Evolutionary conservation across 2,329 filamentous ascomycete genomes (phyloP), one percentile per base, ranked within the genome.

Genomic region (Cladorrhinum sp.): DNA sequence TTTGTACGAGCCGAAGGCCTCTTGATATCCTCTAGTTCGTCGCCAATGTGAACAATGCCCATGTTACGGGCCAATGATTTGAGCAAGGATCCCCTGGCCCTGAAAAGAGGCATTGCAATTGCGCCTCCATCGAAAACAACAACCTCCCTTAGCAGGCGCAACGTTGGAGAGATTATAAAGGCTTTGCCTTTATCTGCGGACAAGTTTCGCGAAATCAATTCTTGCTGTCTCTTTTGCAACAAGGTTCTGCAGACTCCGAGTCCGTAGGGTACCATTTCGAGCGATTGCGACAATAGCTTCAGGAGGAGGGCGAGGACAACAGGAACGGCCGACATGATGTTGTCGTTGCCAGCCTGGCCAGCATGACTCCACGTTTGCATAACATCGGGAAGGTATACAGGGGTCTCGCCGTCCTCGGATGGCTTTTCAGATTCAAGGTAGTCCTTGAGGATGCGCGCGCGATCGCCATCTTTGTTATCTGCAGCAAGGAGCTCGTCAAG

Each of bases 351-450:
- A 65, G 86, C 85, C 72, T 91, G 87, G 27, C 86, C 86, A 3
- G 90, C 92, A 76, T 90, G 92, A 52, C 86, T 87, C 93, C 93
- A 98, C 61, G 87, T 92, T 68, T 96, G 90, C 76, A 96, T 90
- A 41, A 98, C 77, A 68, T 96, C 91, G 1, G 83, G 77, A 27
- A 98, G 83, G 67, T 88, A 91, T 23, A 87, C 79, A 6, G 83
- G 78, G 57, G 84, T 80, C 56, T 84, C 82, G 38, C 86, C 84
- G 45, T 76, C 80, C 59, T 79, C 76, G 58, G 74, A 73, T 1
- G 83, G 81, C 66, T 79, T 81, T 58, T 81, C 76, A 7, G 78
- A 75, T 50, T 85, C 79, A 53, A 95, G 83, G 71, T 89, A 95
- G 66, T 90, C 85, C 65, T 81, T 81, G 29, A 93, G 77, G 56